Conservation (phyloP, 495 filamentous ascomycete species). For the Aspergillus mulundensis region DNA sequence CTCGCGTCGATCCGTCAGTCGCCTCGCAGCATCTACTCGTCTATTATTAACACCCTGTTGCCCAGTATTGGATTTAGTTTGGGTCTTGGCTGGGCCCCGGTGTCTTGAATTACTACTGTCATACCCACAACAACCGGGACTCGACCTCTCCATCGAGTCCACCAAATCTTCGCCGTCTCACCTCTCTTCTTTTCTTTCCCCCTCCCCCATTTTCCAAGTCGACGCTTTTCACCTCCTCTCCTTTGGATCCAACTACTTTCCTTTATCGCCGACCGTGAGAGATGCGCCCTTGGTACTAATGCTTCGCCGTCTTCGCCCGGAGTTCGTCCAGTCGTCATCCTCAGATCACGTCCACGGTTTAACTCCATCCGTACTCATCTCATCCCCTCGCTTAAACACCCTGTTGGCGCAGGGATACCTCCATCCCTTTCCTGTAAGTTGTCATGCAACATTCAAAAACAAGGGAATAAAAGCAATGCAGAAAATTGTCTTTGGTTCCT, state of each 20-base stretch:
- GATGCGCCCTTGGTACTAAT: slow-evolving; percentile 23
- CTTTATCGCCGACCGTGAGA: slow-evolving; percentile 12
- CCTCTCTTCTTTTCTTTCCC: slow-evolving; percentile 9
- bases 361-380: slow-evolving; percentile 16
- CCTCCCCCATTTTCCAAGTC: not conserved
- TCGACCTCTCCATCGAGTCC: slow-evolving; percentile 20
- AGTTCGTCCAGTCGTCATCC: slow-evolving; percentile 20
- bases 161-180: slow-evolving; percentile 12
- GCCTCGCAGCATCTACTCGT: slow-evolving; percentile 1
- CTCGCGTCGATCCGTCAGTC: slow-evolving; percentile 13
- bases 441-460: not conserved
- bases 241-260: not conserved
- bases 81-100: slow-evolving; percentile 22
- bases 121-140: slow-evolving; percentile 22
- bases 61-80: slow-evolving; percentile 16
- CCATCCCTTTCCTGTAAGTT: slow-evolving; percentile 9
- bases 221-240: slow-evolving; percentile 1
- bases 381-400: slow-evolving; percentile 13
- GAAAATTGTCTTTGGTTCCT: slow-evolving; percentile 6
- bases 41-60: slow-evolving; percentile 3
- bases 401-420: not conserved
- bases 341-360: slow-evolving; percentile 3
- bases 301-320: slow-evolving; percentile 22
- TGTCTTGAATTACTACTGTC: slow-evolving; percentile 18
- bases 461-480: slow-evolving; percentile 1